These are phyloP conservation scores for Raphidocelis subcapitata DNA, from an alignment of 139 green algal species.

Conservation along the genomic window DNA sequence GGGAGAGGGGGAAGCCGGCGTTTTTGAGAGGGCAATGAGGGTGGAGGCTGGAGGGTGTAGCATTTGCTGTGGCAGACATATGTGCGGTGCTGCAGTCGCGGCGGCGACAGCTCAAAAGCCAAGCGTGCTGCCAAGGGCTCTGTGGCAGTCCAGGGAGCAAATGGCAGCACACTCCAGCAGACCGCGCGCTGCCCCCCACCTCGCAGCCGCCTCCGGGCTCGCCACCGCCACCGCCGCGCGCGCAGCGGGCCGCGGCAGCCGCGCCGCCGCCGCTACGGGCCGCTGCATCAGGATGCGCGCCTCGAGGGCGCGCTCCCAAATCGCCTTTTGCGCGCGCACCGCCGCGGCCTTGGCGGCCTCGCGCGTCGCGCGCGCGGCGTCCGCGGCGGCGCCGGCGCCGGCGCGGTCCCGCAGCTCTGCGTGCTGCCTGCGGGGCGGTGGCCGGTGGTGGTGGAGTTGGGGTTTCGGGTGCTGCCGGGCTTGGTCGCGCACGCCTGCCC, in stretches of 20 bases:
- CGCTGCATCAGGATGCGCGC: constrained; percentile 74
- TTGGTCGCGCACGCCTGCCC: constrained; percentile 9
- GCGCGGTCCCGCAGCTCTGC: constrained; percentile 9
- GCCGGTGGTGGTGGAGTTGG: constrained; percentile 23
- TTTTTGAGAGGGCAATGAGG: no score
- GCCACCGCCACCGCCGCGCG: constrained; percentile 1
- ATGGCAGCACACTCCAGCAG: no score
- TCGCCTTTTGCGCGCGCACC: constrained; percentile 29
- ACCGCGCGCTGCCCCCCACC: background rate
- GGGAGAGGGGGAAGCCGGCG: background rate
- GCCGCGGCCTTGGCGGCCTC: constrained; percentile 15
- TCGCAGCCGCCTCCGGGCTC: background rate
- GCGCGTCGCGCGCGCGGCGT: background rate
- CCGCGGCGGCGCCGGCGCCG: background rate
- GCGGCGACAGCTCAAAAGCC: no score
- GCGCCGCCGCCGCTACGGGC: constrained; percentile 44
- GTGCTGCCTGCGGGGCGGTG: background rate
- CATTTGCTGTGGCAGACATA: background rate
- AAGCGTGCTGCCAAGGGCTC: no score
- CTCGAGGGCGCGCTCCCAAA: constrained; percentile 73
- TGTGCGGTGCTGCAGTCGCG: no score
- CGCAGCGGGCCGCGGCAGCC: constrained; percentile 39
- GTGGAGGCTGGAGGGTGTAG: background rate
- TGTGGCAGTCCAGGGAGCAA: no score
- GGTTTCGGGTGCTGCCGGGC: constrained; percentile 14